Conservation (phyloP, 345 rosid species). For the Erysimum cheiranthoides region DNA sequence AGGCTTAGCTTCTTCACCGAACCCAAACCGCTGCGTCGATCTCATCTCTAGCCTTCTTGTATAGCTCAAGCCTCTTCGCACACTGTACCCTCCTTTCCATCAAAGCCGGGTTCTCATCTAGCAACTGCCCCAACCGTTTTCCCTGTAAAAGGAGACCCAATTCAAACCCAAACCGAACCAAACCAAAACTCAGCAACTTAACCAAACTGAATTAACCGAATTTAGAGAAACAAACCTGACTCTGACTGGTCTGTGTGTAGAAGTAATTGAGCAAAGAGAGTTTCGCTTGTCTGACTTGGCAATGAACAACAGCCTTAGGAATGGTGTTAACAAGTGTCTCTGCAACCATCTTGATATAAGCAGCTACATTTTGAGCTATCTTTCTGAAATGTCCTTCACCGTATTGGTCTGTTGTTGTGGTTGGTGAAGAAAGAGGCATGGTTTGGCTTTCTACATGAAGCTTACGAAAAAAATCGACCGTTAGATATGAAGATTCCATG, state of each 20-base stretch:
- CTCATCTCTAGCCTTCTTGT: slow-evolving; percentile 77
- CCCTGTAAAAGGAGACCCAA: slow-evolving; percentile 40
- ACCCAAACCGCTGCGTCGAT: slow-evolving; percentile 62
- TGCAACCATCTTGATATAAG: slow-evolving; percentile 73
- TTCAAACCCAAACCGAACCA: slow-evolving; percentile 15
- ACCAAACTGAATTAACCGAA: background rate
- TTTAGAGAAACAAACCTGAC: slow-evolving; percentile 51
- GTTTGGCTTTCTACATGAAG: slow-evolving; percentile 63
- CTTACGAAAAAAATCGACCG: slow-evolving; percentile 80
- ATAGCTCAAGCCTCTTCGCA: slow-evolving; percentile 70
- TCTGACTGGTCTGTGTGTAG: slow-evolving; percentile 68
- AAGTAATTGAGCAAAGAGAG: slow-evolving; percentile 63
- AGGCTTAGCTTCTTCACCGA: slow-evolving; percentile 34
- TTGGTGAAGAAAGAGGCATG: slow-evolving; percentile 22
- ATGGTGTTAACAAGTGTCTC: slow-evolving; percentile 65
- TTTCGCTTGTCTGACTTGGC: slow-evolving; percentile 84
- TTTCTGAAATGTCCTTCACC: slow-evolving; percentile 67
- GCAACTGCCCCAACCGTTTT: slow-evolving; percentile 54
- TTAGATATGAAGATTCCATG: slow-evolving; percentile 82
- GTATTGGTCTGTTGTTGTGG: slow-evolving; percentile 50
- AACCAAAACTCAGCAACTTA: background rate
- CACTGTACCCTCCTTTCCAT: slow-evolving; percentile 72
- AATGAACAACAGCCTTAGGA: slow-evolving; percentile 80
- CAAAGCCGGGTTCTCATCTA: slow-evolving; percentile 69
- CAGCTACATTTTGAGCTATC: slow-evolving; percentile 72